Base-by-base conservation (phyloP, 2,329 filamentous ascomycete species). In the Arthrobotrys pseudoclavata region DNA sequence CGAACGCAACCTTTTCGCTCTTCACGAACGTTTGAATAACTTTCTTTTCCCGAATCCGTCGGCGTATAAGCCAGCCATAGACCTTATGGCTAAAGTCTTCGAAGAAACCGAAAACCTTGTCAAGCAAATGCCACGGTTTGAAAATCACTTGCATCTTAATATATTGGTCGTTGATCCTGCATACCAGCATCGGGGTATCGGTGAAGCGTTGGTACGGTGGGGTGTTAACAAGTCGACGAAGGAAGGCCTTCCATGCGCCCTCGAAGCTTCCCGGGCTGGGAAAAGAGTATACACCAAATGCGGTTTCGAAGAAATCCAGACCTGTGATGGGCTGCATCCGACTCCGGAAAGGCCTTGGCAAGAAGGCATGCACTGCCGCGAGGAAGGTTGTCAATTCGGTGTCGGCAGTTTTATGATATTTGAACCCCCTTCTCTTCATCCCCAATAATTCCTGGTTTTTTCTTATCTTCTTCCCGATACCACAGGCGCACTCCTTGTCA, bases 321-420 rank as follows among this genome's bases (percentile, higher is more conserved):
- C 48, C 12, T 45, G 68, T 18, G 74, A 77, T 40, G 40, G 40
- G 3, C 63, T 71, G 45, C 74, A 77, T n/a, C 63, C 72, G 13
- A 20, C 29, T 15, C 29, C 34, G 13, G 74, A 45, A 31, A 52
- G 57, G 45, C 42, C 34, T 12, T 77, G 68, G 67, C 26, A 50
- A 15, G 67, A 77, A 22, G 74, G 74, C 4, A 77, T 77, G 74
- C 74, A 77, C 45, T 77, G 74, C 34, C 50, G 61, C 15, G 52
- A 77, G 29, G 20, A 67, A 50, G 37, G 53, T 7, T 77, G 74
- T 61, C 40, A 62, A 53, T 77, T 67, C 26, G 60, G 67, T n/a
- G 60, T 71, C 5, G 74, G 74, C n/a, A 77, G 42, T 24, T 60
- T 77, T 34, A 77, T 77, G 74, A 71, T 69, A n/a, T 71, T 55